Evolutionary conservation across 2,329 filamentous ascomycete species (phyloP), one percentile per base, ranked within the genome.

Genomic region (Cladosporium sp.): DNA sequence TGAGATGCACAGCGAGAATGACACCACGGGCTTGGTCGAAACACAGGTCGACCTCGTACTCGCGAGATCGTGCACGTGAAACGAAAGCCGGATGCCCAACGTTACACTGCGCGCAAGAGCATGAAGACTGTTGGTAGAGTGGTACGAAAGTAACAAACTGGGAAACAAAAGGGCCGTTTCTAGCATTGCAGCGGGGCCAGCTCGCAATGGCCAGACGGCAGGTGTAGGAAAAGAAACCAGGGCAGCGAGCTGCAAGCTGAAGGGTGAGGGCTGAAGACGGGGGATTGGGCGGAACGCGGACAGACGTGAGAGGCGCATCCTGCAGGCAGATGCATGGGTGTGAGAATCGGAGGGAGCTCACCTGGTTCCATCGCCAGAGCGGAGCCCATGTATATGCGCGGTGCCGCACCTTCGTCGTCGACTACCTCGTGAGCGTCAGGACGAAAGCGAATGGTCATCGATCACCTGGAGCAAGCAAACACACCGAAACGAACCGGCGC

Each of bases 321-420:
- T 48, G 47, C 47, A 50, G 38, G 47, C 15, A 19, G 53, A 36
- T 58, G 59, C 58, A 61, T 43, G 51, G 55, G 52, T 54, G 19
- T 42, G 40, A 29, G 49, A 43, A 60, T 41, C 45, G 48, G 51
- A 22, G 33, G 15, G 25, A 30, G 55, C 61, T 62, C 59, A 65
- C 62, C 62, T 63, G 58, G 59, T 49, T 65, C 62, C 62, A 64
- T 64, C 40, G 53, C 58, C 39, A 61, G 50, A 29, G 46, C 46
- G 38, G 57, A 53, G 49, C 53, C 49, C 56, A 60, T 60, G 53
- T 54, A 57, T 56, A 43, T 49, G 15, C 29, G 52, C 32, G 36
- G 39, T 46, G 25, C 19, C 30, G 43, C 38, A 16, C 43, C 30
- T 19, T 45, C 35, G 27, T 51, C 36, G 32, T 41, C 43, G 25